Evolutionary conservation across 1,284 basidiomycete genomes (phyloP), one percentile per base, ranked within the genome.

Genomic region (Ceratobasidium sp.): DNA sequence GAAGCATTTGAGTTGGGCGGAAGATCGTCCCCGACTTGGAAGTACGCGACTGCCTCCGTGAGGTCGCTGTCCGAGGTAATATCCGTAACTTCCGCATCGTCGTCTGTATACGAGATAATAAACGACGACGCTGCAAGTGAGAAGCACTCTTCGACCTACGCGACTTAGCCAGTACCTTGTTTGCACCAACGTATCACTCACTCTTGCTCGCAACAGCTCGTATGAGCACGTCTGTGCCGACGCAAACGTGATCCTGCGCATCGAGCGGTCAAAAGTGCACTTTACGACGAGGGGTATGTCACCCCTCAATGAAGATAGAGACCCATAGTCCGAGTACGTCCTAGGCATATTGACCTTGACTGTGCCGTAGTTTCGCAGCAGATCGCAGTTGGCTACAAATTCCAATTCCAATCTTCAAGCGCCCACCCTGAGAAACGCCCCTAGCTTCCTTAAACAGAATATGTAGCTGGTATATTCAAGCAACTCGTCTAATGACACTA

Each of bases 1-100:
- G 93, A 93, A 0, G 87, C 85, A 1, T 87, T 86, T n/a, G 92
- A 92, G 65, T 86, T 79, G 24, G 88, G 88, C 11, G 59, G 59
- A 77, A 93, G 91, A 77, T 94, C 93, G 48, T 82, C 81, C 7
- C 84, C 84, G 8, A 88, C 89, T 76, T 90, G 87, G 80, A 95
- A 96, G 81, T 94, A 96, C 37, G 88, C 84, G 76, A 97, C 92
- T 0, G 95, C 94, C 78, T 96, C 95, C 0, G 89, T 88, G 29
- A 96, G 85, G 79, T 95, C 92, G 3, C 82, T 81, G 74, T 96
- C 93, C 22, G 85, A 88, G 0, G 84, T 83, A 76, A 97, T 92
- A 76, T 86, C 84, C 61, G 85, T 88, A 66, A 87, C 85, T 79
- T 95, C 93, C 75, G 91, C 89, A 74, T 96, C 93, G 79, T 97